phyloP scores from a whole-genome alignment of 2,329 filamentous ascomycete genomes.

The Fusarium sp. region DNA sequence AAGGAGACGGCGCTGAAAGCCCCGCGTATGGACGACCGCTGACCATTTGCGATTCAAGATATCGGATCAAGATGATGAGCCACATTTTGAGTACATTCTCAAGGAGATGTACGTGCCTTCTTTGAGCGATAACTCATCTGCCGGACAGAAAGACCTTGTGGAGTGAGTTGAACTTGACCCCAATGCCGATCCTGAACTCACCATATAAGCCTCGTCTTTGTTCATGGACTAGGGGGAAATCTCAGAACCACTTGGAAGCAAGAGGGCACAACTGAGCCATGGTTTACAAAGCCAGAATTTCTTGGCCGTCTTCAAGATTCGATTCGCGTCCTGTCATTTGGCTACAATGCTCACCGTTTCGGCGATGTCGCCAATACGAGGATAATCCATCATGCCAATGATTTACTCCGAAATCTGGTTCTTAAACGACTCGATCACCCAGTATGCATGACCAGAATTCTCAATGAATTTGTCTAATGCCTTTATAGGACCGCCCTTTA shows the following conservation, averaged over 20 bases:
- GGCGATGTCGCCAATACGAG: conserved; percentile 34
- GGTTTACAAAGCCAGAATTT: conserved; percentile 29
- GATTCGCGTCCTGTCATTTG: conserved; percentile 29
- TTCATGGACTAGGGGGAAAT: conserved; percentile 29
- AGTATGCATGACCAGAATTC: not conserved
- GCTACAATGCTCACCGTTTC: conserved; percentile 34
- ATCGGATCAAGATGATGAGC: conserved; percentile 2
- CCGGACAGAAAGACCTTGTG: conserved; percentile 12
- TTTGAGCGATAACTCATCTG: not conserved
- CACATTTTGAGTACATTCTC: conserved; percentile 27
- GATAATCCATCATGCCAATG: conserved; percentile 35
- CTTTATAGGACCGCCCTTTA: conserved; percentile 16
- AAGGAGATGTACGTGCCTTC: conserved; percentile 29
- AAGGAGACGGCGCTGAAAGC: not conserved
- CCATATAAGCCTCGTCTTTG: conserved; percentile 15
- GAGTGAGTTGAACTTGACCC: conserved; percentile 17
- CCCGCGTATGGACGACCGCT: not conserved
- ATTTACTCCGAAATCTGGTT: conserved; percentile 30
- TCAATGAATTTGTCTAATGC: not conserved
- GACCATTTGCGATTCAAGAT: not conserved
- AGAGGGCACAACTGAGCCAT: conserved; percentile 18
- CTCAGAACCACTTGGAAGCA: conserved; percentile 26
- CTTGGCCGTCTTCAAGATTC: conserved; percentile 15
- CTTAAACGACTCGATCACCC: conserved; percentile 29
- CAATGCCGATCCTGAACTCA: not conserved